Conservation (phyloP, 2,329 filamentous ascomycete genomes). For the Pseudogymnoascus pannorum region DNA sequence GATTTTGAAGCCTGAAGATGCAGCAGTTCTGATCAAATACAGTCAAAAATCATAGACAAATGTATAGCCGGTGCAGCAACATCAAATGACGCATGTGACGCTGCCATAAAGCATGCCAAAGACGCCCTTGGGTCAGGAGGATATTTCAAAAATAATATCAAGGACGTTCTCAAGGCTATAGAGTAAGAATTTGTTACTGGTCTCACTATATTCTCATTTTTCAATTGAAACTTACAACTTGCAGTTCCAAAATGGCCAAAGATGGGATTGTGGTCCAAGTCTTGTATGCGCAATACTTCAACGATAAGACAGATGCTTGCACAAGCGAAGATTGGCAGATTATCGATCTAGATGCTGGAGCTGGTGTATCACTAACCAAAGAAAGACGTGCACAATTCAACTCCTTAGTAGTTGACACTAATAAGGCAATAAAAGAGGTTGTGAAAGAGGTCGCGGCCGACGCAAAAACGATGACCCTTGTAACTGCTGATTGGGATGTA, state of each 20-base stretch:
- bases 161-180: conserved; percentile 22
- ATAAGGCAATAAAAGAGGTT: conserved; percentile 25
- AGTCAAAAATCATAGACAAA: conserved; percentile 17
- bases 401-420: conserved; percentile 23
- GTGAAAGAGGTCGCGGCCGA: conserved; percentile 21
- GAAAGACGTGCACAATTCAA: conserved; percentile 28
- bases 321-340: conserved; percentile 15
- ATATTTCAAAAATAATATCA: conserved; percentile 27
- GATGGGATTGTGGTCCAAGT: conserved; percentile 27
- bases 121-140: conserved; percentile 21
- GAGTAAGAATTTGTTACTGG: neutral
- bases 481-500: conserved; percentile 21
- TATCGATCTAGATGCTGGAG: conserved; percentile 11
- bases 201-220: neutral
- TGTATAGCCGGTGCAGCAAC: conserved; percentile 21
- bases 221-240: conserved; percentile 10
- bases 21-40: neutral
- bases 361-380: conserved; percentile 17
- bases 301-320: conserved; percentile 25
- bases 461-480: conserved; percentile 23
- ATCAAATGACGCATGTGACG: conserved; percentile 14
- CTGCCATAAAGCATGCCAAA: conserved; percentile 19
- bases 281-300: conserved; percentile 31
- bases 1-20: neutral
- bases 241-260: conserved; percentile 24